Evolutionary conservation across 257 asterid species (phyloP), one percentile per base, ranked within the genome.

Genomic region (Plantago elongata): DNA sequence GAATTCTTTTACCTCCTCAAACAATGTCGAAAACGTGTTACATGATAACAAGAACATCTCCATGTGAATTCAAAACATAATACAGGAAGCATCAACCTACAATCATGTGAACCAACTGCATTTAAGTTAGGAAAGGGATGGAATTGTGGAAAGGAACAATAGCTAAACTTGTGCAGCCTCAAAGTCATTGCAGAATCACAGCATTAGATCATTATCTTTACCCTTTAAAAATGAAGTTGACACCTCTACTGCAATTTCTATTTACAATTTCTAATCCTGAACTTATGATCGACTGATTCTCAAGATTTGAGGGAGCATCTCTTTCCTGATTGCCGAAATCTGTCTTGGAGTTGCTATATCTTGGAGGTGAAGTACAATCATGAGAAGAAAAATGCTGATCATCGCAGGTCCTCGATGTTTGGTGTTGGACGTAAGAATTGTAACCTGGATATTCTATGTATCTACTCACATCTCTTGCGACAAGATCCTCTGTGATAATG

Each of bases 191-290:
- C 43, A 15, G 66, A 54, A 40, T 13, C 29, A 64, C 69, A 66
- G 27, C 69, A 46, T 14, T 50, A 59, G 51, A 51, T 42, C 62
- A 62, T 49, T 38, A 69, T 63, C 16, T 34, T 73, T 84, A 92
- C 98, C 98, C 88, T 79, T 84, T 84, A 74, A 84, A 81, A 84
- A 86, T 65, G 79, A 80, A 79, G 85, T 18, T 71, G 81, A 77
- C 69, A 65, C 86, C 79, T 79, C 85, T 74, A 55, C 57, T 60
- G 78, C 72, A 72, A 75, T 64, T 64, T 73, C 77, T 86, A 70
- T 79, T 75, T 72, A 84, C 84, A 81, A 61, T 82, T 61, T 49
- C 76, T 66, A 75, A 64, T 69, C 77, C 76, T 61, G 88, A 75
- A 82, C 48, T 57, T 65, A 79, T 64, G 63, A 70, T 61, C 30